These are phyloP conservation scores for Hericium coralloides DNA, from an alignment of 768 basidiomycete species.

Conservation along the genomic window DNA sequence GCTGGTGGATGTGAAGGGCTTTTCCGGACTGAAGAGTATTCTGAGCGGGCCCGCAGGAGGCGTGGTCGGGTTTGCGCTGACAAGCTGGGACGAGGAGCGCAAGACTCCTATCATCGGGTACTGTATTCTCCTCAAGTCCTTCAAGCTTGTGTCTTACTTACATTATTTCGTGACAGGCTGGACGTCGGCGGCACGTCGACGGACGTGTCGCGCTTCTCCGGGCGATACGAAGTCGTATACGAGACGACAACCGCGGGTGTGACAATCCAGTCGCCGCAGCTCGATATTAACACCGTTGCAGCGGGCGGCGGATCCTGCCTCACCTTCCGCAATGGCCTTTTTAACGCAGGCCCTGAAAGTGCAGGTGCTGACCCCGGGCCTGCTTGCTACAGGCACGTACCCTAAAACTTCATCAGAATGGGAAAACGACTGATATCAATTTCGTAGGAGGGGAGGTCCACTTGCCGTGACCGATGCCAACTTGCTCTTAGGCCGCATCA, in stretches of 20 bases:
- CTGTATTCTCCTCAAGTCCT: conserved; percentile 18
- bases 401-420: not conserved
- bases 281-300: conserved; percentile 94
- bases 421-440: not conserved
- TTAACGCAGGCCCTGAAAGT: conserved; percentile 85
- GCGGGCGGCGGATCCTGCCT: conserved; percentile 92
- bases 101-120: conserved; percentile 80
- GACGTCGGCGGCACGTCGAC: conserved; percentile 96
- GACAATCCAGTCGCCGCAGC: conserved; percentile 84
- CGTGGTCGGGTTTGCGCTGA: conserved; percentile 90
- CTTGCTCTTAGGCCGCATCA: conserved; percentile 76
- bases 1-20: conserved; percentile 68
- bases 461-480: conserved; percentile 93
- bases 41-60: conserved; percentile 92
- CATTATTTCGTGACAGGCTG: conserved; percentile 34
- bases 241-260: conserved; percentile 95
- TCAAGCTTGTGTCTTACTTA: not conserved
- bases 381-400: conserved; percentile 69
- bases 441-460: conserved; percentile 75
- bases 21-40: conserved; percentile 91
- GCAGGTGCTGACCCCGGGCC: conserved; percentile 94
- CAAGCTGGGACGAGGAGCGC: conserved; percentile 74
- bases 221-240: conserved; percentile 86
- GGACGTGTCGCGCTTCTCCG: conserved; percentile 89
- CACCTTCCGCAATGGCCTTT: conserved; percentile 84